These are phyloP conservation scores for Pulveroboletus sp. DNA, from an alignment of 768 basidiomycete genomes.

Conservation along the genomic window DNA sequence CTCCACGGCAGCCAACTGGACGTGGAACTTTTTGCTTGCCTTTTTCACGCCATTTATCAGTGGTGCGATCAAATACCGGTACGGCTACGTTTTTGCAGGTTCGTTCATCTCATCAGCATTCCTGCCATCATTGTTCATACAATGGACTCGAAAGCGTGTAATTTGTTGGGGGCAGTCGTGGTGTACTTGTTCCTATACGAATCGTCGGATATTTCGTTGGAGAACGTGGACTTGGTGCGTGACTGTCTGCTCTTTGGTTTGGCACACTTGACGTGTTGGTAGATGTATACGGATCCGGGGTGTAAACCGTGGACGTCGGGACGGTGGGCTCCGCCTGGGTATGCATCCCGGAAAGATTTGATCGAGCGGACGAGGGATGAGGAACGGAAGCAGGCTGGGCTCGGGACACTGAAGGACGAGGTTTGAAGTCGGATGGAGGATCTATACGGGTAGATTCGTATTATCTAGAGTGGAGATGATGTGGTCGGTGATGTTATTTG, in stretches of 20 bases:
- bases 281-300: constrained; percentile 64
- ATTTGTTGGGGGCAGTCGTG: constrained; percentile 54
- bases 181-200: constrained; percentile 80
- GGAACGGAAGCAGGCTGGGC: neutral
- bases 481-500: too few relatives aligned
- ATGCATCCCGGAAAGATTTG: constrained; percentile 43
- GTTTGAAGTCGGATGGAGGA: too few relatives aligned
- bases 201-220: constrained; percentile 62
- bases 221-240: constrained; percentile 56
- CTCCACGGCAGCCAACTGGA: constrained; percentile 64
- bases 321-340: constrained; percentile 60
- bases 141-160: constrained; percentile 40
- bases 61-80: constrained; percentile 51
- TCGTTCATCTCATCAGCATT: constrained; percentile 7
- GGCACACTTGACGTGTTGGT: neutral
- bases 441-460: too few relatives aligned
- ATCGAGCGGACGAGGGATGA: constrained; percentile 42
- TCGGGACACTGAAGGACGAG: neutral
- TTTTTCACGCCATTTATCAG: constrained; percentile 81
- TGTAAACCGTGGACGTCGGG: constrained; percentile 68
- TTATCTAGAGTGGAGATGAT: too few relatives aligned
- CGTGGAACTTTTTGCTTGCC: constrained; percentile 68
- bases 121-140: neutral
- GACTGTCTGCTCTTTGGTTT: neutral
- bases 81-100: constrained; percentile 73